A percentile compares a stretch with the other conserved stretches of the same genome.
phyloP scores from a whole-genome alignment of 768 basidiomycete genomes.

The Leucocoprinus birnbaumii region DNA sequence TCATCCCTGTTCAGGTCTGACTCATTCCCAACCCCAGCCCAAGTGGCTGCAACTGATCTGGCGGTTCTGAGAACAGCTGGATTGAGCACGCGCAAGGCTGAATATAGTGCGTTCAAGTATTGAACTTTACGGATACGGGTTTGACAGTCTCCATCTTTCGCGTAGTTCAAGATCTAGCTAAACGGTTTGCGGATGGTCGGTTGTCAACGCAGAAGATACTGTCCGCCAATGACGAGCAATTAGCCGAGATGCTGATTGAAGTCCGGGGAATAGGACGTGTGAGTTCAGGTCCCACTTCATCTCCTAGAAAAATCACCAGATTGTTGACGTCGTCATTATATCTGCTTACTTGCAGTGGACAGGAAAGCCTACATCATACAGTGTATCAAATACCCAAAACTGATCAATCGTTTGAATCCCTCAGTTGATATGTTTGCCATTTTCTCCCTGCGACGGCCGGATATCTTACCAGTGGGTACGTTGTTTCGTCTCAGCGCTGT shows the following conservation, averaged over 20 bases:
- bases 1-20: not conserved
- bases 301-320: not conserved
- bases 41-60: conserved; percentile 62
- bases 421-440: conserved; percentile 92
- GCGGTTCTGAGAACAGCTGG: conserved; percentile 68
- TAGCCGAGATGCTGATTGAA: conserved; percentile 70
- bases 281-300: conserved; percentile 20
- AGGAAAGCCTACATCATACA: too few species aligned
- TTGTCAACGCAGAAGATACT: conserved; percentile 72
- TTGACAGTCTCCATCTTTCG: not conserved
- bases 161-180: conserved; percentile 74
- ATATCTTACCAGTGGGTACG: conserved; percentile 58
- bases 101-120: conserved; percentile 61
- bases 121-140: not conserved
- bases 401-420: conserved; percentile 4
- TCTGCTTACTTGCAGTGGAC: conserved; percentile 46
- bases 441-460: conserved; percentile 79
- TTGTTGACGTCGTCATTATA: not conserved
- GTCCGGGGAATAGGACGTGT: conserved; percentile 80
- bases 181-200: conserved; percentile 77
- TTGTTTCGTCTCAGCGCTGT: not conserved
- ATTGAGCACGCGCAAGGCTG: conserved; percentile 81
- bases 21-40: conserved; percentile 67
- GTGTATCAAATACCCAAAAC: not conserved
- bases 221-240: conserved; percentile 70